Conservation (phyloP, 2,329 filamentous ascomycete species). For the Phoma sp. region DNA sequence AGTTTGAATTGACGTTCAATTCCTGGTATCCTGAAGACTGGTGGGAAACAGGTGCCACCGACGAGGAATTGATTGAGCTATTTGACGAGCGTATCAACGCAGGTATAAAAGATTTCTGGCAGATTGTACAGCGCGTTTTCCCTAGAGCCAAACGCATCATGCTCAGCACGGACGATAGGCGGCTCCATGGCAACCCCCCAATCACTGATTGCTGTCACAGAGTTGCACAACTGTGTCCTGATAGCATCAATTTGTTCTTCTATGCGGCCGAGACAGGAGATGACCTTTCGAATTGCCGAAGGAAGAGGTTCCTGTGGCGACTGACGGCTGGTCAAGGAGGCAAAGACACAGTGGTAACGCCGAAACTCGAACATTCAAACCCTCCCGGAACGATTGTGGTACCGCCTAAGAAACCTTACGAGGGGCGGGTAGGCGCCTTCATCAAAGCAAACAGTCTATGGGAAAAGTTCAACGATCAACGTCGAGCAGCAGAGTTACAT, state of each 20-base stretch:
- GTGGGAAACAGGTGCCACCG: neutral
- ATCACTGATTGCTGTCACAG: neutral
- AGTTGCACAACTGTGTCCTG: slow-evolving; percentile 8
- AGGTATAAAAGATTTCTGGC: slow-evolving; percentile 9
- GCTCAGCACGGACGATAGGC: neutral
- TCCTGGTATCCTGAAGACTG: neutral
- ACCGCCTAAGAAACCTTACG: slow-evolving; percentile 10
- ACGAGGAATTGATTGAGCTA: neutral
- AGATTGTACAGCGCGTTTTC: slow-evolving; percentile 7
- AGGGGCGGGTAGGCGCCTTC: slow-evolving; percentile 7
- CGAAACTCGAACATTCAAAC: no score
- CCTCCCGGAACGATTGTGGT: slow-evolving; percentile 3
- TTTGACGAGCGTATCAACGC: neutral
- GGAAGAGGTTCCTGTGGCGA: slow-evolving; percentile 13
- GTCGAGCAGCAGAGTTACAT: neutral
- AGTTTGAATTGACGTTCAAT: neutral
- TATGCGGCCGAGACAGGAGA: neutral
- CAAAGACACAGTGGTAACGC: no score
- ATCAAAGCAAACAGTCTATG: neutral
- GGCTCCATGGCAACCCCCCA: neutral
- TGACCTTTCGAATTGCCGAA: neutral
- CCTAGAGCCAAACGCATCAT: slow-evolving; percentile 9
- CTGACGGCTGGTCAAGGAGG: neutral
- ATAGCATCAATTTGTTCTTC: slow-evolving; percentile 9
- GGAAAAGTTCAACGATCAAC: neutral